Percentiles rank a stretch among this genome's conserved stretches.
Evolutionary conservation across 2,329 filamentous ascomycete genomes (phyloP).

Genomic region (Dactylonectria estremocensis): DNA sequence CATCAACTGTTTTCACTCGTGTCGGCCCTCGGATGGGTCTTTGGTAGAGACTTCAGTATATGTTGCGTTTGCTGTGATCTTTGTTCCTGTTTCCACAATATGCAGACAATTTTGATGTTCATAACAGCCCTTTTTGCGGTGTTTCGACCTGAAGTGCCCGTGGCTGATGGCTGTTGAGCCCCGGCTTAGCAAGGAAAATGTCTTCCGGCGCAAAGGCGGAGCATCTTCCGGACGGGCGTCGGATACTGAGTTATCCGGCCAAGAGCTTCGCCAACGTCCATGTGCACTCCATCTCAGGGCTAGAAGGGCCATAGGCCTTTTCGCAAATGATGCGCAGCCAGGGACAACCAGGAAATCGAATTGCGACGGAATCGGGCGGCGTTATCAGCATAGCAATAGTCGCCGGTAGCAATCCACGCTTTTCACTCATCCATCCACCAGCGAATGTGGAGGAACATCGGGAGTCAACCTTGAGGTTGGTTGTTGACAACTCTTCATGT

Average conservation of each 20-base stretch:
- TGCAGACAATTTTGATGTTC: background rate
- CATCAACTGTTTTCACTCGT: background rate
- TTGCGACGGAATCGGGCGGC: too few relatives aligned
- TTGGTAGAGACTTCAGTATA: background rate
- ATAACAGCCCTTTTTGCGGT: background rate
- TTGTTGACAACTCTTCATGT: background rate
- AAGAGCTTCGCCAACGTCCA: background rate
- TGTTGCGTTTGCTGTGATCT: background rate
- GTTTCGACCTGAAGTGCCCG: too few relatives aligned
- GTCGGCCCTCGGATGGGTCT: background rate
- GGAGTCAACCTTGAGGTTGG: background rate
- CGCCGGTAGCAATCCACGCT: too few relatives aligned
- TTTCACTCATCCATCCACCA: background rate
- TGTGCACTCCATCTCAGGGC: background rate
- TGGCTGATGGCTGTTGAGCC: background rate
- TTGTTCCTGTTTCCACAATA: background rate
- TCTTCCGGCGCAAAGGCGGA: background rate
- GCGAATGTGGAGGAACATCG: background rate
- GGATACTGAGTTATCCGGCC: background rate
- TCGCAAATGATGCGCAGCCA: too few relatives aligned
- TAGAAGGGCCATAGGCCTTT: background rate
- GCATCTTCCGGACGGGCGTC: background rate
- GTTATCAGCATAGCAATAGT: too few relatives aligned
- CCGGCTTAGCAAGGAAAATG: slow-evolving; percentile 11
- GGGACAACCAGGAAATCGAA: too few relatives aligned